These are phyloP conservation scores for Monascus ruber DNA, from an alignment of 2,329 filamentous ascomycete species.

Conservation along the genomic window DNA sequence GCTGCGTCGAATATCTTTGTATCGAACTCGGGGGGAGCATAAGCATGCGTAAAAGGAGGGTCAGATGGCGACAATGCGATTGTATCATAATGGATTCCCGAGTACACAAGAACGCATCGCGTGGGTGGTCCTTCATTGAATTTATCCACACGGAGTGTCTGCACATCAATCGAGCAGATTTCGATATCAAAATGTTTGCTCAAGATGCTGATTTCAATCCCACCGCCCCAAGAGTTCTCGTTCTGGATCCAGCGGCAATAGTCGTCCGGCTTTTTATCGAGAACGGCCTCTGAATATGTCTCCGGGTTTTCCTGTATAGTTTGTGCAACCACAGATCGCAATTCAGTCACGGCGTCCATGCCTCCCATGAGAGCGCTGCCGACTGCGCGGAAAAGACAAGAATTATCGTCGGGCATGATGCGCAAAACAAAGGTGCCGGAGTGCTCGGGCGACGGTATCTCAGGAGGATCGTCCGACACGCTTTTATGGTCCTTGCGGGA, in stretches of 20 bases:
- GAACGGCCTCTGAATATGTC: conserved; percentile 62
- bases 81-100: conserved; percentile 86
- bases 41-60: conserved; percentile 43
- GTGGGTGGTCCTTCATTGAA: conserved; percentile 65
- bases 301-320: conserved; percentile 63
- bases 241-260: conserved; percentile 77
- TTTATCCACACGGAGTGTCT: conserved; percentile 54
- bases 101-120: conserved; percentile 75
- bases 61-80: conserved; percentile 62
- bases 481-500: conserved; percentile 32
- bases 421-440: conserved; percentile 57
- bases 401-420: conserved; percentile 95
- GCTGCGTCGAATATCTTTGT: conserved; percentile 58
- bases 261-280: conserved; percentile 59
- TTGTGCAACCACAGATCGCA: conserved; percentile 67
- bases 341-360: conserved; percentile 56
- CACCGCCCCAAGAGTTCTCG: conserved; percentile 78
- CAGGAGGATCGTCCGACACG: conserved; percentile 48
- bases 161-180: conserved; percentile 73
- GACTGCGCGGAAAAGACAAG: conserved; percentile 84
- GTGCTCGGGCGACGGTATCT: conserved; percentile 46
- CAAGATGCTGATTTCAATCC: conserved; percentile 77
- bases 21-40: conserved; percentile 62
- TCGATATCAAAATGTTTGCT: conserved; percentile 77
- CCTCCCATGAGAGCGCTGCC: conserved; percentile 63